Base-by-base conservation (phyloP, 2,329 filamentous ascomycete species). In the Pseudogymnoascus sp. region DNA sequence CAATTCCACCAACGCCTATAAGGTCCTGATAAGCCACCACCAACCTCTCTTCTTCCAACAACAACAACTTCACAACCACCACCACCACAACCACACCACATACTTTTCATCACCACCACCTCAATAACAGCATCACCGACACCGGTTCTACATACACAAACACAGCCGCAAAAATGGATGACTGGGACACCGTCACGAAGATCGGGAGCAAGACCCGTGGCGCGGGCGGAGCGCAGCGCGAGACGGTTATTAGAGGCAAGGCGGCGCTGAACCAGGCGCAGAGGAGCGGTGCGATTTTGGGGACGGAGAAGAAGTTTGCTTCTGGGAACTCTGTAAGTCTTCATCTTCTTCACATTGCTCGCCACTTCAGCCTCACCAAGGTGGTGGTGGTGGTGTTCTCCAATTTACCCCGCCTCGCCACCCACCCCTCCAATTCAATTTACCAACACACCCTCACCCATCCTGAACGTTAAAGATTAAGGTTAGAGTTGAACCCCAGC, bases 301-400 rank as follows among this genome's bases (percentile, higher is more conserved):
- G 82, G 65, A 96, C 93, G 0, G 93, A 99, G 81, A 99, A 99
- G 90, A 99, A 99, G 77, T 86, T 75, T 89, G 80, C 84, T 59
- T 84, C 85, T 64, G 87, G 88, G 75, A 97, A 97, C 76, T 76
- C 88, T 69, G 91, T 95, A 88, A 72, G 89, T 83, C 36, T 23
- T 40, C 9, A 21, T 25, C 43, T 61, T 61, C 61, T 61, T 21
- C 60, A 11, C 3, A 31, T 3, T 14, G 25, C 5, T 59, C 53
- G 11, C 25, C 59, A 61, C 23, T 5, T 25, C 23, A 12, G 18
- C 25, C 37, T 56, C 25, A 60, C 23, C 23, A 31, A 7, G 25
- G 25, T 28, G 25, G 25, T 28, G 8, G 59, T 36, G 21, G 21
- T 21, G 21, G 21, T 42, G 21, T 14, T 16, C 5, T 7, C 11